Percentiles rank a stretch among this genome's conserved stretches.
Evolutionary conservation across 306 rosid genomes (phyloP).

Genomic region (Prunus fruticosa): DNA sequence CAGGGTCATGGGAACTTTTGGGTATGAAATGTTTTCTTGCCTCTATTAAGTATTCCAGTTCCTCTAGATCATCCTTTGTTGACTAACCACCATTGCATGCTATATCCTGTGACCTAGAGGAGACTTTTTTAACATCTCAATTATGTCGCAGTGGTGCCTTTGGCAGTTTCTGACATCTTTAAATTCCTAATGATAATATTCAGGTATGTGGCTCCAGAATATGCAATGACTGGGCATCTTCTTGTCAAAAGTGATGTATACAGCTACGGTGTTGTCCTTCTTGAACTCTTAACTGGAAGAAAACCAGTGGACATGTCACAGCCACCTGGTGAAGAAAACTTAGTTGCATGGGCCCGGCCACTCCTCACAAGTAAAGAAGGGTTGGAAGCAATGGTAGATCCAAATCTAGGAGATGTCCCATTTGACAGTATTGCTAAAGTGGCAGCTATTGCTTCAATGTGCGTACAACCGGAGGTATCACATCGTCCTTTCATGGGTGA

Average conservation of each 20-base stretch:
- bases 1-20: slow-evolving; percentile 98
- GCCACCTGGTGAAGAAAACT: slow-evolving; percentile 83
- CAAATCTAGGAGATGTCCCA: slow-evolving; percentile 47
- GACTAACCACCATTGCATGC: background rate
- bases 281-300: slow-evolving; percentile 78
- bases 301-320: slow-evolving; percentile 93
- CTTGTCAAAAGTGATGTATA: slow-evolving; percentile 92
- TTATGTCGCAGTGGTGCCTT: background rate
- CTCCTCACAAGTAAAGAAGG: slow-evolving; percentile 68
- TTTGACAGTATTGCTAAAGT: slow-evolving; percentile 75
- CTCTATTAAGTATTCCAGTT: background rate
- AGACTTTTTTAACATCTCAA: background rate
- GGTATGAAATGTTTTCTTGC: slow-evolving; percentile 42
- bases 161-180: slow-evolving; percentile 5
- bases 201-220: slow-evolving; percentile 92
- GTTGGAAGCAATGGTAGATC: slow-evolving; percentile 51
- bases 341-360: slow-evolving; percentile 81
- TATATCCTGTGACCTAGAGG: background rate
- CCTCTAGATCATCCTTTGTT: background rate
- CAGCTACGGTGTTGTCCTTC: slow-evolving; percentile 92
- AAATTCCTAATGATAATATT: slow-evolving; percentile 18
- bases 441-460: slow-evolving; percentile 92
- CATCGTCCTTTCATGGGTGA: slow-evolving; percentile 95
- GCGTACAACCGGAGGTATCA: slow-evolving; percentile 83
- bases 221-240: slow-evolving; percentile 95